Base-by-base conservation (phyloP, 1,284 basidiomycete species). In the Thecaphora frezii region DNA sequence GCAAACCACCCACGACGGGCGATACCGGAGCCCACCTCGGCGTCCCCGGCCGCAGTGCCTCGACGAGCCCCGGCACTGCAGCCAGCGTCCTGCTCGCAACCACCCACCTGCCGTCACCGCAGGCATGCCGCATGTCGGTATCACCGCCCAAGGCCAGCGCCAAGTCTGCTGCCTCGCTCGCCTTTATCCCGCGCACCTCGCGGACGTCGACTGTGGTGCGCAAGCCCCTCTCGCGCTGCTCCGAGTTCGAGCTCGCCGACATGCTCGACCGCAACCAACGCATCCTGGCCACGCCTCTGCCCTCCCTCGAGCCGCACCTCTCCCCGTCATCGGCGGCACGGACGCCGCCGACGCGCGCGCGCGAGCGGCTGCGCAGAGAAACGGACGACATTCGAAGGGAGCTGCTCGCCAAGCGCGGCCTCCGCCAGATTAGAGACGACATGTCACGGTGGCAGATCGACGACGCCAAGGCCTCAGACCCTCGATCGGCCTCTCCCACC, bases 211-310 rank as follows among this genome's bases (percentile, higher is more conserved):
- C 58, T 7, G 52, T 51, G 5, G 47, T 66, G 18, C 58, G 60
- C 33, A 66, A 66, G 36, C 58, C 63, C 2, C 58, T 66, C 28
- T 55, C 58, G 18, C 52, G 49, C 16, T 66, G 63, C 36, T 62
- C 54, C 23, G 63, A 66, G 24, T 66, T 66, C 21, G 63, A 66
- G 46, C 63, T 66, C 44, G 63, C 61, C 44, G 58, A 66, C 47
- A 57, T 59, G 26, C 53, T 66, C n/a, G 63, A 66, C 43, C 58
- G 63, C 37, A 58, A 61, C 38, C 46, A 66, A 25, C 58, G 63
- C 47, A 61, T 66, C 23, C 63, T 66, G 18, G 48, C 63, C 24
- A 49, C 63, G 0, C 40, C 61, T 5, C 48, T 58, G 26, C 33
- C 47, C 13, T 8, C 16, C 33, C 12, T 36, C 33, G 5, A 9